Evolutionary conservation across 2,329 filamentous ascomycete species (phyloP), one percentile per base, ranked within the genome.

Genomic region (Aspergillus chevalieri): DNA sequence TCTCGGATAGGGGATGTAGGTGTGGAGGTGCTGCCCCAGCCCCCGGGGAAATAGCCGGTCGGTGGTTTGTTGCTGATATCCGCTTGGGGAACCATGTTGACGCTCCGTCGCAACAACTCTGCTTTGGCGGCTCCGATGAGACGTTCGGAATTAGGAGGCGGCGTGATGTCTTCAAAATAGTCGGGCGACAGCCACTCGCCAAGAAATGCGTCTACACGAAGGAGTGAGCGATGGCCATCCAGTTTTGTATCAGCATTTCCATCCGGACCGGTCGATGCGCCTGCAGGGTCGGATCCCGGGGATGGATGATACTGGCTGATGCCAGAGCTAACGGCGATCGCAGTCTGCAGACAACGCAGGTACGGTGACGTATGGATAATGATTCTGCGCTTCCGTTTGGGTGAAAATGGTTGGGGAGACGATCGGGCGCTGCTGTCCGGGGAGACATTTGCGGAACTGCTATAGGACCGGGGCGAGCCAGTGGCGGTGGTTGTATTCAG

Each of bases 341-440:
- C 89, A 0, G 92, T 96, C 70, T 98, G 92, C 12, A 96, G 79
- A 67, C 93, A 98, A 69, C 93, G 83, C 47, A 95, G 74, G 64
- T 92, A 98, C 0, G 93, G 93, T n/a, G 92, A 97, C 55, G 83
- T 87, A 71, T 98, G 92, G 50, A 98, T 82, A 59, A 95, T 80
- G 50, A 97, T 78, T 64, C 86, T 87, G 71, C 87, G 89, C 58
- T 77, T 81, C 56, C 81, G 79, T 57, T 77, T 50, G 43, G 52
- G 42, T 12, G 44, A 7, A 12, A n/a, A 8, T 41, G 38, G 38
- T 17, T 41, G 38, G 15, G 38, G 38, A 12, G 38, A 41, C n/a
- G 38, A 41, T 21, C 38, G 38, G 38, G 15, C 9, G 10, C 38
- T 41, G 38, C 7, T 41, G 10, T 41, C 38, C 38, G 38, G 38